phyloP scores from a whole-genome alignment of 2,329 filamentous ascomycete species.

The Trichoderma koningiopsis region DNA sequence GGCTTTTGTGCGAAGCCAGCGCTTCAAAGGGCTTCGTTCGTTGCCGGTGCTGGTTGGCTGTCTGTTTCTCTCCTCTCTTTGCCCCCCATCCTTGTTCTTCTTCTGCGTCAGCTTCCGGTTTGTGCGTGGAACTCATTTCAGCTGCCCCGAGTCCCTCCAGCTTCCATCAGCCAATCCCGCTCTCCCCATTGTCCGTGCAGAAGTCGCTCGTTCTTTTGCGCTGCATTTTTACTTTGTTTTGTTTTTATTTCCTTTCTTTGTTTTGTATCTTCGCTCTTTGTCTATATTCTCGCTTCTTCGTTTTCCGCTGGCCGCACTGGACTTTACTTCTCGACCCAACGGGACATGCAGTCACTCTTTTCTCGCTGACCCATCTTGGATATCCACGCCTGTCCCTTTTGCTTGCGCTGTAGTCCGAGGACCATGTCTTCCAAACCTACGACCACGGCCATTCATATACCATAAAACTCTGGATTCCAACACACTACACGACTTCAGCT shows the following conservation, averaged over 20 bases:
- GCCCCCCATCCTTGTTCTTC: background rate
- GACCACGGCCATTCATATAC: background rate
- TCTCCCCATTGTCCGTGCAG: background rate
- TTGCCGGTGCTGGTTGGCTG: background rate
- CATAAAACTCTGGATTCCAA: background rate
- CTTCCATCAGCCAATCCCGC: background rate
- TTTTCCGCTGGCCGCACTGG: background rate
- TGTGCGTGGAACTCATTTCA: background rate
- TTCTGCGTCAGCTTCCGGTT: background rate
- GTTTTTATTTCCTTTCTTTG: background rate
- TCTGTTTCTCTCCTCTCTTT: constrained; percentile 10
- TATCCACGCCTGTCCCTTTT: background rate
- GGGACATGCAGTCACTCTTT: background rate
- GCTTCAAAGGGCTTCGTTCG: background rate
- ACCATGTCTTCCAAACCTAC: constrained; percentile 16
- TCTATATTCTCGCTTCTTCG: background rate
- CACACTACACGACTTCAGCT: background rate
- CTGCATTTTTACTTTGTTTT: background rate
- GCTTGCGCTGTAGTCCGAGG: background rate
- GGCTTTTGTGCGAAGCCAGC: constrained; percentile 5
- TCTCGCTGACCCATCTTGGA: constrained; percentile 9
- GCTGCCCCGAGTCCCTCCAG: background rate
- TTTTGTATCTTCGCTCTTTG: background rate
- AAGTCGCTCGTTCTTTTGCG: constrained; percentile 14
- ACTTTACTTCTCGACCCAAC: background rate